Conservation (phyloP, 257 asterid genomes). For the Fraxinus cuspidata region DNA sequence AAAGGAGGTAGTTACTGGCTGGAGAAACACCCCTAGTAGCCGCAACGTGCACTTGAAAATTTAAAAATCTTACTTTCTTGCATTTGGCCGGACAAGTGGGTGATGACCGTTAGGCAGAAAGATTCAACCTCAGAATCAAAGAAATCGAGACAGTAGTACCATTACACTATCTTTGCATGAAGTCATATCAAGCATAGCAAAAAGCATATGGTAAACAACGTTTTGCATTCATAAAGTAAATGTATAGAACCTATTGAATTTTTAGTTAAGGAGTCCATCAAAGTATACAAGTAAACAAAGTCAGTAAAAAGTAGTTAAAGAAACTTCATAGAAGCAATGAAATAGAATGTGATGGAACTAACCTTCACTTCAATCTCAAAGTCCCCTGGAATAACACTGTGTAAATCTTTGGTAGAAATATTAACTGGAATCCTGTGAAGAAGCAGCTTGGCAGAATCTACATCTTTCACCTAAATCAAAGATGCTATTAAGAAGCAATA, state of each 20-base stretch:
- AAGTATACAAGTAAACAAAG: not conserved
- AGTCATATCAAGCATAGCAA: not conserved
- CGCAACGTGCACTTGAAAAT: no score
- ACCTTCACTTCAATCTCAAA: conserved; percentile 76
- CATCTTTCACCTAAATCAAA: conserved; percentile 47
- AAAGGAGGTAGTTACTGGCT: not conserved
- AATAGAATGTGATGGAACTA: conserved; percentile 13
- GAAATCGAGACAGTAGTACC: not conserved
- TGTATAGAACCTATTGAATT: not conserved
- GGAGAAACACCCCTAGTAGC: not conserved
- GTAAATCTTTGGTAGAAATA: conserved; percentile 56
- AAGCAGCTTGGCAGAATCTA: conserved; percentile 55
- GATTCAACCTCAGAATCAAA: not conserved
- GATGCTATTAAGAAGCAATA: conserved; percentile 6
- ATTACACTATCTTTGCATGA: not conserved
- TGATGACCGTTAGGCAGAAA: not conserved
- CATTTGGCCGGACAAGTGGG: not conserved
- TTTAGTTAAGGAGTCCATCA: not conserved
- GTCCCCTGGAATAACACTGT: conserved; percentile 66
- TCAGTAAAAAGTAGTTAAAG: not conserved
- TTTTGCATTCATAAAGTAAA: not conserved
- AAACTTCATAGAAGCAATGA: not conserved
- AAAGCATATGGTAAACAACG: not conserved
- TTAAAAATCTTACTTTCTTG: not conserved
- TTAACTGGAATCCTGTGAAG: conserved; percentile 73